Conservation (phyloP, 1,284 basidiomycete genomes). For the Sanghuangporus baumii region DNA sequence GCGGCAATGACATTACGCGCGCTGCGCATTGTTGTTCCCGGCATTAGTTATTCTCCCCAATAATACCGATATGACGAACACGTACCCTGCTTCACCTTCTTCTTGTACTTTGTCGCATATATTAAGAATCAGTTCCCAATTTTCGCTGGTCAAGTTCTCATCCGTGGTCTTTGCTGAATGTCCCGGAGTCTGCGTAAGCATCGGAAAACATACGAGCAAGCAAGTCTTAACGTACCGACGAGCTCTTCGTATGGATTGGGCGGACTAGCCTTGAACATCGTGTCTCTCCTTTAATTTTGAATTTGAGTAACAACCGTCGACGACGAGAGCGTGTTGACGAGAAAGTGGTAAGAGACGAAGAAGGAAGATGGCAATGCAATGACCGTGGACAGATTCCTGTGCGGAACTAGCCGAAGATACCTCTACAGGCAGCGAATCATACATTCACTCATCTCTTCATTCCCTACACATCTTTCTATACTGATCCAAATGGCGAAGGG, state of each 20-base stretch:
- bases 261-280: constrained; percentile 63
- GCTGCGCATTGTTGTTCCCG: constrained; percentile 38
- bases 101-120: constrained; percentile 96
- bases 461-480: neutral
- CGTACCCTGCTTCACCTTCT: constrained; percentile 79
- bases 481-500: constrained; percentile 15
- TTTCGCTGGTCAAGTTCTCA: constrained; percentile 90
- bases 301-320: neutral
- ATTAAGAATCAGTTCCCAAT: constrained; percentile 94
- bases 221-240: constrained; percentile 59
- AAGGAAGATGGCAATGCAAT: neutral
- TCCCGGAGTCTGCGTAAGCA: neutral
- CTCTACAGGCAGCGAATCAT: neutral
- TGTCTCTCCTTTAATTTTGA: constrained; percentile 10
- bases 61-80: constrained; percentile 13
- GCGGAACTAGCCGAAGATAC: neutral
- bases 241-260: constrained; percentile 90
- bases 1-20: constrained; percentile 84
- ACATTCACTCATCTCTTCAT: neutral
- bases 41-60: neutral
- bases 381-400: neutral
- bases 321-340: neutral
- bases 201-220: neutral
- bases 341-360: neutral
- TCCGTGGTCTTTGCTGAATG: constrained; percentile 84